These are phyloP conservation scores for Dioscorea dumetorum DNA, from an alignment of 106 monocot genomes.

Conservation along the genomic window DNA sequence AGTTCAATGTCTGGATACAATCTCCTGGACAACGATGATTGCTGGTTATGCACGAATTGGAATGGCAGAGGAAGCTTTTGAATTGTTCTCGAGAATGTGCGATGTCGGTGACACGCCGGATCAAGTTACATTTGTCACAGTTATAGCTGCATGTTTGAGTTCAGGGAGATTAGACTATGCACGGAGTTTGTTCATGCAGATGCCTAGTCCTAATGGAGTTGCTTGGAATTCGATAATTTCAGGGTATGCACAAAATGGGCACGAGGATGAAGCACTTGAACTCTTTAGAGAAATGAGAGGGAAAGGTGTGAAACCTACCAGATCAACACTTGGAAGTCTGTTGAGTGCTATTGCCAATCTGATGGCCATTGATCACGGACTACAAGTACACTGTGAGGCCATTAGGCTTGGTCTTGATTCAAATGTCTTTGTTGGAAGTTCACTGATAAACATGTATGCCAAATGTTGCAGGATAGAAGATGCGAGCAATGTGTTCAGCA, in stretches of 20 bases:
- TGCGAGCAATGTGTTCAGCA: slow-evolving; percentile 41
- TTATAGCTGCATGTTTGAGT: slow-evolving; percentile 40
- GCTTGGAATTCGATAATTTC: slow-evolving; percentile 67
- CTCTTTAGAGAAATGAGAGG: slow-evolving; percentile 53
- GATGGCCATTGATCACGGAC: slow-evolving; percentile 21
- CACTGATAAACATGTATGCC: slow-evolving; percentile 63
- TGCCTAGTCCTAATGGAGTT: slow-evolving; percentile 28
- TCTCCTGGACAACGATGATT: slow-evolving; percentile 71
- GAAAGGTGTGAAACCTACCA: slow-evolving; percentile 37
- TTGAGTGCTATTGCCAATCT: slow-evolving; percentile 61
- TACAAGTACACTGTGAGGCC: slow-evolving; percentile 44
- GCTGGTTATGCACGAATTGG: slow-evolving; percentile 46
- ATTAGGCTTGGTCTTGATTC: slow-evolving; percentile 50
- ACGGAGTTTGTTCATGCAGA: slow-evolving; percentile 23
- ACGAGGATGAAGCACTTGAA: slow-evolving; percentile 35
- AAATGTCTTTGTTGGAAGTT: slow-evolving; percentile 65
- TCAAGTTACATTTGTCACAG: slow-evolving; percentile 35
- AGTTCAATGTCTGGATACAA: slow-evolving; percentile 27
- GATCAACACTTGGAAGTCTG: slow-evolving; percentile 68
- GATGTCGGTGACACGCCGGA: slow-evolving; percentile 20
- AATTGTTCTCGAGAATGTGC: slow-evolving; percentile 43
- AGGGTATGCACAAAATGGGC: slow-evolving; percentile 44
- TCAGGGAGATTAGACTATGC: slow-evolving; percentile 43
- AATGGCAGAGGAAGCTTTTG: slow-evolving; percentile 30
- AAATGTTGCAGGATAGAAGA: slow-evolving; percentile 39